Percentiles rank a stretch among this genome's conserved stretches.
Evolutionary conservation across 345 rosid species (phyloP).

Genomic region (Populus alba): DNA sequence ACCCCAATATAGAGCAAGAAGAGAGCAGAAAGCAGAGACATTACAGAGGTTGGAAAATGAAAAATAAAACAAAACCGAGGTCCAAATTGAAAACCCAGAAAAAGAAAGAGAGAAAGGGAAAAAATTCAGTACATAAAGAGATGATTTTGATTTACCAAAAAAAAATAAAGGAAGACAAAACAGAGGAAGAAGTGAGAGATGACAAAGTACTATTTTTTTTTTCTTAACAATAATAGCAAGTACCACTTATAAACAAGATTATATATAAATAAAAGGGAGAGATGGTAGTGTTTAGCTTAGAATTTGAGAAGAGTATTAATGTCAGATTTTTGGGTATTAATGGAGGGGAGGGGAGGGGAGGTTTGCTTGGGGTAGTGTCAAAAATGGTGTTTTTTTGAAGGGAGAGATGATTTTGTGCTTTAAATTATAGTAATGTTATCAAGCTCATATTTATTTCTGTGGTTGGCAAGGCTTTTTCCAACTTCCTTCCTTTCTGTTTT

Average conservation of each 20-base stretch:
- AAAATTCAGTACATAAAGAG: background rate
- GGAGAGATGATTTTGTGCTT: background rate
- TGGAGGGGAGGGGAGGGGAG: background rate
- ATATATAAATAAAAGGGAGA: background rate
- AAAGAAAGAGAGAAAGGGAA: background rate
- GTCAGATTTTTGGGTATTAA: too few relatives aligned
- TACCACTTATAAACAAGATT: background rate
- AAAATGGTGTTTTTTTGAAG: background rate
- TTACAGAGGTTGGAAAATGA: conserved; percentile 4
- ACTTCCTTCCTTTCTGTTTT: background rate
- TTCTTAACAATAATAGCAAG: background rate
- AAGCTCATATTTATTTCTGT: background rate
- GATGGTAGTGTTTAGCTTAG: background rate
- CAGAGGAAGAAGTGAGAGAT: background rate
- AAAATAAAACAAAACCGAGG: conserved; percentile 5
- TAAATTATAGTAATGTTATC: too few relatives aligned
- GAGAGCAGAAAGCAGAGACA: conserved; percentile 27
- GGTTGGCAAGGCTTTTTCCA: background rate
- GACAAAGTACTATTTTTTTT: background rate
- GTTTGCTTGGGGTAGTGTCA: background rate
- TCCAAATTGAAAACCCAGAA: conserved; percentile 12
- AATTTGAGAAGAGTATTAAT: background rate
- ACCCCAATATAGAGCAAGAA: conserved; percentile 29
- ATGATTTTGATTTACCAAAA: background rate
- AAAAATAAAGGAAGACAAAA: background rate